phyloP scores from a whole-genome alignment of 2,329 filamentous ascomycete species.

The Exophiala mesophila region DNA sequence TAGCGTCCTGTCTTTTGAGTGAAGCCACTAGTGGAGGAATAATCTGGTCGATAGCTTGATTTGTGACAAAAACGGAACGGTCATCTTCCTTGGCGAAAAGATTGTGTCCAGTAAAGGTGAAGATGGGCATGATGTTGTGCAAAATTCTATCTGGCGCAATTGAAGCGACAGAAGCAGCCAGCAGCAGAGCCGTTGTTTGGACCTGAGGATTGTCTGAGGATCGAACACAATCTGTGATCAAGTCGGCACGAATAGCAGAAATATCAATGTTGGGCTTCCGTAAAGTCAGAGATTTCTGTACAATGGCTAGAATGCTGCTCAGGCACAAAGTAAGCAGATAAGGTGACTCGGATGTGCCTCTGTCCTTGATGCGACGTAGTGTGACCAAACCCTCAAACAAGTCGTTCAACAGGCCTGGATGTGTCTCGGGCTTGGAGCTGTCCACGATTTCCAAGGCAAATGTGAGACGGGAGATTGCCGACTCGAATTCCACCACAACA shows the following conservation, averaged over 20 bases:
- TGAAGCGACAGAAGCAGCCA: slow-evolving; percentile 80
- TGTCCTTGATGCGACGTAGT: slow-evolving; percentile 74
- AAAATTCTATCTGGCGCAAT: slow-evolving; percentile 86
- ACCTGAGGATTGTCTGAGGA: slow-evolving; percentile 88
- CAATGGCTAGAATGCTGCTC: slow-evolving; percentile 74
- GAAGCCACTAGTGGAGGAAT: slow-evolving; percentile 87
- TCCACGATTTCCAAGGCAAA: slow-evolving; percentile 87
- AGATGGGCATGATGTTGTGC: slow-evolving; percentile 98
- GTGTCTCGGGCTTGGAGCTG: slow-evolving; percentile 66
- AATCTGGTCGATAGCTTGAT: slow-evolving; percentile 87
- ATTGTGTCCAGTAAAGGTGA: slow-evolving; percentile 94
- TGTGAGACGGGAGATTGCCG: slow-evolving; percentile 43
- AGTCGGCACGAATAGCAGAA: slow-evolving; percentile 75
- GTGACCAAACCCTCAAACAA: slow-evolving; percentile 84
- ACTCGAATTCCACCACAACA: slow-evolving; percentile 10
- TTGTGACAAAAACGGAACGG: slow-evolving; percentile 93
- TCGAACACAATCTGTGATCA: slow-evolving; percentile 90
- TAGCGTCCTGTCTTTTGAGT: slow-evolving; percentile 67
- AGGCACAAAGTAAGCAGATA: slow-evolving; percentile 86
- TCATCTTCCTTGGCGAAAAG: slow-evolving; percentile 90
- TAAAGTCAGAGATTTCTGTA: slow-evolving; percentile 63
- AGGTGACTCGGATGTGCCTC: slow-evolving; percentile 78
- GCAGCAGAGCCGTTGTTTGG: slow-evolving; percentile 81
- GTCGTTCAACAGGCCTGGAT: slow-evolving; percentile 68
- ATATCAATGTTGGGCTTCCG: slow-evolving; percentile 62